Base-by-base conservation (phyloP, 108 stramenopile genomes). In the Halocafeteria seosinensis region DNA sequence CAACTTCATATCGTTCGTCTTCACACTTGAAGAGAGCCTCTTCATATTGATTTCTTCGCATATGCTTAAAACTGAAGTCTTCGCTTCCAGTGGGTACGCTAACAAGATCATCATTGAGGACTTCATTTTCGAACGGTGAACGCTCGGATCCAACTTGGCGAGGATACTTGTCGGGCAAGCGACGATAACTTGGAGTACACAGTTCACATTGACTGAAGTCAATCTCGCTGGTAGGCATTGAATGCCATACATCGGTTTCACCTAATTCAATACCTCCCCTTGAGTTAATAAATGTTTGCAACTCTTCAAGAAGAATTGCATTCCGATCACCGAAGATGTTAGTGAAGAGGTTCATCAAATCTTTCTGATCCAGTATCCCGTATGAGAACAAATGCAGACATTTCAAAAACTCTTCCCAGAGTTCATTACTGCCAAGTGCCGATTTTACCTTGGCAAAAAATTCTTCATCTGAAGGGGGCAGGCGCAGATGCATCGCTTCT, bases 1-100 rank as follows among this genome's bases (percentile, higher is more conserved):
- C 97, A 30, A 95, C 84, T 76, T 99, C 97, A 71, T 82, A 91
- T n/a, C 93, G 78, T 76, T 95, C 94, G 73, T 99, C 97, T 71
- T 99, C 97, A 58, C 79, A 81, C 36, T 88, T 80, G 73, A 96
- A 99, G 4, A 99, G 78, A 1, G 83, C 77, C 63, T 99, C 94
- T 62, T 99, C 97, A 71, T 87, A 84, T 38, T 83, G 82, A 71
- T 94, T 96, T 38, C 89, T 84, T 29, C 94, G 86, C 88, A 92
- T 89, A 66, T 95, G 93, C 64, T 92, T 90, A 68, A 95, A 98
- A 31, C 86, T 87, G 57, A 77, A 83, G 53, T 94, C 93, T 78
- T 99, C 97, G 24, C 86, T 88, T 26, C 94, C 94, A 33, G 92
- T 86, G 12, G 93, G 97, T 0, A 93, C 72, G 62, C 82, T 84